Evolutionary conservation across 2,329 filamentous ascomycete species (phyloP).

Genomic region (Sclerotinia sclerotiorum): DNA sequence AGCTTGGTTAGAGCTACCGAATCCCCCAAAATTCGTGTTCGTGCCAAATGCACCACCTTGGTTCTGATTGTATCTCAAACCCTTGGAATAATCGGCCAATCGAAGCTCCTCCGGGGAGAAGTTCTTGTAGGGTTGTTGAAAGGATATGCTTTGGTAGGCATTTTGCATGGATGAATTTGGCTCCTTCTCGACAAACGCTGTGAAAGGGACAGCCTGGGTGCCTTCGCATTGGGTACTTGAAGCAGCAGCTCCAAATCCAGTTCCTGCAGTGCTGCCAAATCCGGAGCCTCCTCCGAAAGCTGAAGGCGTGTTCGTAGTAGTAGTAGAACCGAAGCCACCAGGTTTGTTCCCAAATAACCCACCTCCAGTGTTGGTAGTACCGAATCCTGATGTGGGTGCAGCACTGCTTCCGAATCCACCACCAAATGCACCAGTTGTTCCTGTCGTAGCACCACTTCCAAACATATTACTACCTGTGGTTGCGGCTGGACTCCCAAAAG

Average conservation of each 20-base stretch:
- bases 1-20: slow-evolving; percentile 36
- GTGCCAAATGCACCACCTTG: slow-evolving; percentile 74
- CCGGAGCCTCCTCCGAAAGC: slow-evolving; percentile 38
- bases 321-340: slow-evolving; percentile 40
- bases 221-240: slow-evolving; percentile 61
- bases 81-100: slow-evolving; percentile 84
- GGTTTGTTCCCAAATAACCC: slow-evolving; percentile 38
- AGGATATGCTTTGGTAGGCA: slow-evolving; percentile 76
- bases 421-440: slow-evolving; percentile 31
- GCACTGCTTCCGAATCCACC: slow-evolving; percentile 29
- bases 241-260: slow-evolving; percentile 46
- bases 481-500: slow-evolving; percentile 49
- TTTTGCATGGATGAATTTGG: slow-evolving; percentile 55
- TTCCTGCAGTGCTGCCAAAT: slow-evolving; percentile 46
- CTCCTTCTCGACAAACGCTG: slow-evolving; percentile 73
- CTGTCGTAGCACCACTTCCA: slow-evolving; percentile 43
- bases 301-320: slow-evolving; percentile 35
- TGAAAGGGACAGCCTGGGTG: slow-evolving; percentile 68
- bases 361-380: slow-evolving; percentile 31
- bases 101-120: slow-evolving; percentile 86
- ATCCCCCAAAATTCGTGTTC: slow-evolving; percentile 42
- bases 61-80: slow-evolving; percentile 81
- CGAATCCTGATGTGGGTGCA: slow-evolving; percentile 32
- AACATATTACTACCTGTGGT: slow-evolving; percentile 54
- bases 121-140: slow-evolving; percentile 79